Evolutionary conservation across 177 flowering plant genomes (phyloP), one percentile per base, ranked within the genome.

Genomic region (Vitis hybrid): DNA sequence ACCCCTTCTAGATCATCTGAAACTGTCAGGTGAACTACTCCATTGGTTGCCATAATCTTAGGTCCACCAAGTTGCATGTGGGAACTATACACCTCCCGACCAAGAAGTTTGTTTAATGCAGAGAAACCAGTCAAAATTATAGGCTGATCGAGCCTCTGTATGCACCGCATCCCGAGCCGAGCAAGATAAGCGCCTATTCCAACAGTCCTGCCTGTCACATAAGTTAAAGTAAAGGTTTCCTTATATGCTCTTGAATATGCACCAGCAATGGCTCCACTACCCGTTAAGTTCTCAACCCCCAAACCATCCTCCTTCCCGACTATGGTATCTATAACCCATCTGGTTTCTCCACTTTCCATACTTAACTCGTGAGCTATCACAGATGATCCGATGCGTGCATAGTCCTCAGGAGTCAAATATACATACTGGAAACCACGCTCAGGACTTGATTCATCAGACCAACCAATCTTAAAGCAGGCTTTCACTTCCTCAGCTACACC

Each of bases 51-150:
- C 99, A 96, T 96, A 73, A 96, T 90, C 80, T 96, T 96, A 48
- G 99, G 99, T 24, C 99, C 99, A 61, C 99, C 99, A 65, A 96
- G 97, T 81, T 96, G 99, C 98, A 96, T 96, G 74, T 96, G 99
- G 52, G 99, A 96, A 81, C 99, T 96, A 75, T 96, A 96, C 32
- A 96, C 99, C 80, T 96, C 99, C 70, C 99, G 79, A 9, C 99
- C 99, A 48, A 96, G 90, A 77, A 96, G 94, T 76, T 96, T 96
- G 84, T 96, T 96, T 60, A 96, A 69, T n/a, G 99, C 96, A 52
- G 99, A 94, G 76, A 91, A 96, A 64, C 99, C 99, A 4, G 99
- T 96, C 50, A 96, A 84, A 76, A 96, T 96, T 21, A 96, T 96
- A 21, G 99, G 98, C 75, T 94, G 98, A 80, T 96, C 99, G 66